Evolutionary conservation across 2,329 filamentous ascomycete species (phyloP).

Genomic region (Stemphylium beticola): DNA sequence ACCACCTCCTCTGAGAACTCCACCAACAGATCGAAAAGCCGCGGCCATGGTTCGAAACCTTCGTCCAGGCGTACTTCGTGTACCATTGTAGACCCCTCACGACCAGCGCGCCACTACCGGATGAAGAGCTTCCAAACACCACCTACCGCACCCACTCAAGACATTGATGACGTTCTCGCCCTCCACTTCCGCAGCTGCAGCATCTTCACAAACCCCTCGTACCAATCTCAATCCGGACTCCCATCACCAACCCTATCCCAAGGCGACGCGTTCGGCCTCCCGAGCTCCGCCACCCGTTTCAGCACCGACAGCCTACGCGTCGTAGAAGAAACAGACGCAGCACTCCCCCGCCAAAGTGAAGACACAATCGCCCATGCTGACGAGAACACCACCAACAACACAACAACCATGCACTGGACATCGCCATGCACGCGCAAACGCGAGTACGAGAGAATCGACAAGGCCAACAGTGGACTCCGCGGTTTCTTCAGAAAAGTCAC

Average conservation of each 20-base stretch:
- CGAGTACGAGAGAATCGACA: conserved; percentile 48
- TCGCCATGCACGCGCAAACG: conserved; percentile 43
- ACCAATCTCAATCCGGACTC: conserved; percentile 29
- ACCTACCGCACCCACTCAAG: conserved; percentile 32
- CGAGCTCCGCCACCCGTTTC: conserved; percentile 20
- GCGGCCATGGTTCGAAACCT: conserved; percentile 38
- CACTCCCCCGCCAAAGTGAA: conserved; percentile 24
- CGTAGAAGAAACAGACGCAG: conserved; percentile 12
- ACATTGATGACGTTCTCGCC: conserved; percentile 49
- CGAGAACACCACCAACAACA: conserved; percentile 3
- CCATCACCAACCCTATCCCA: conserved; percentile 32
- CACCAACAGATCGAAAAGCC: conserved; percentile 34
- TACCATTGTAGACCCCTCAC: conserved; percentile 43
- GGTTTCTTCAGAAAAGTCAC: conserved; percentile 41
- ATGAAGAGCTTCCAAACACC: conserved; percentile 42
- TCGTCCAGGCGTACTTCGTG: conserved; percentile 46
- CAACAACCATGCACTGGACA: conserved; percentile 47
- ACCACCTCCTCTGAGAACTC: conserved; percentile 39
- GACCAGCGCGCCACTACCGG: conserved; percentile 44
- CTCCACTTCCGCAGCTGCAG: conserved; percentile 49
- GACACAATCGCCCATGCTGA: conserved; percentile 8
- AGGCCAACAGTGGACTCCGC: conserved; percentile 45
- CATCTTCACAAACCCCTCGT: conserved; percentile 42
- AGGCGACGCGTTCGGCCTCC: conserved; percentile 15
- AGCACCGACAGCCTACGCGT: conserved; percentile 25